phyloP scores from a whole-genome alignment of 345 rosid genomes.

The Atalantia buxifolia region DNA sequence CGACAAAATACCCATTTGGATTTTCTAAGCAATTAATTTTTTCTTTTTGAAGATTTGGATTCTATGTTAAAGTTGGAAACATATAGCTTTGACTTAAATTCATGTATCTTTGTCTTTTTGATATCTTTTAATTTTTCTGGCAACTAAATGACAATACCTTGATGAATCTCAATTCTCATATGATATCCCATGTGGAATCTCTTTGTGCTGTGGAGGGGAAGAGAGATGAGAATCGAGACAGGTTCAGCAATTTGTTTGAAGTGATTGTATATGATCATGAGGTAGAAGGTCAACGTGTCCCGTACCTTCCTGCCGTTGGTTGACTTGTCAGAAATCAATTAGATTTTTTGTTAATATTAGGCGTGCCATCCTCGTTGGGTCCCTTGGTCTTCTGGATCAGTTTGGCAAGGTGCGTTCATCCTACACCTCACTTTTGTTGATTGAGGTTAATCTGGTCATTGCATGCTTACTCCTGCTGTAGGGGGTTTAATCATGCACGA shows the following conservation, averaged over 20 bases:
- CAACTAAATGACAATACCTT: constrained; percentile 4
- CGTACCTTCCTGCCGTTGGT: constrained; percentile 23
- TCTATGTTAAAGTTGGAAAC: constrained; percentile 10
- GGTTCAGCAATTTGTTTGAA: not conserved
- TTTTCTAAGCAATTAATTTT: constrained; percentile 2
- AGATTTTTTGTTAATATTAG: constrained; percentile 27
- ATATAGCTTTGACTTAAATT: not conserved
- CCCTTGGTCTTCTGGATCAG: not conserved
- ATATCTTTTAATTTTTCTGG: not conserved
- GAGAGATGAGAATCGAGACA: constrained; percentile 17
- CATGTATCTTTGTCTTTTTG: not conserved
- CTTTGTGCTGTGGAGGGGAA: not conserved
- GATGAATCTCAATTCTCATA: not conserved
- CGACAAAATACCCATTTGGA: constrained; percentile 1
- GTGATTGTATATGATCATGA: not conserved
- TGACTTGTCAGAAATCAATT: constrained; percentile 35
- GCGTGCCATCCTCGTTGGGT: constrained; percentile 11
- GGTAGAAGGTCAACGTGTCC: constrained; percentile 37
- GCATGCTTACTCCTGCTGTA: too few relatives aligned
- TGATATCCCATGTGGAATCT: not conserved
- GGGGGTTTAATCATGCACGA: too few relatives aligned
- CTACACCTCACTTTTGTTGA: not conserved
- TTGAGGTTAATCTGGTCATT: too few relatives aligned
- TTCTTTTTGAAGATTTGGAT: not conserved
- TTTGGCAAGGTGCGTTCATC: not conserved